Base-by-base conservation (phyloP, 768 basidiomycete genomes). In the Agrocybe pediades region DNA sequence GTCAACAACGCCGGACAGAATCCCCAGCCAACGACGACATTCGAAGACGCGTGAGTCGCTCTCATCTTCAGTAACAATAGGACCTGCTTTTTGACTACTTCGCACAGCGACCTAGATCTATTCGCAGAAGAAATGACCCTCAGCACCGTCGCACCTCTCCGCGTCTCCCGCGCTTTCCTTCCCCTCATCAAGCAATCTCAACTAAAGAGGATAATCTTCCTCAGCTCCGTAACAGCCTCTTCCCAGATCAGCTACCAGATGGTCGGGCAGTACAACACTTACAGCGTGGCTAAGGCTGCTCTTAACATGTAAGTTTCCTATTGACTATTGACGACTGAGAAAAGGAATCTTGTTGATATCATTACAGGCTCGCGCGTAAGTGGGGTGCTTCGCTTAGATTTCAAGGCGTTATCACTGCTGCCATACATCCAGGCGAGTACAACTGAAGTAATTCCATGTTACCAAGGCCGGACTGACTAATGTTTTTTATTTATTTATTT, bases 141-240 rank as follows among this genome's bases (percentile, higher is more conserved):
- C 56, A 63, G 49, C 57, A 63, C 64, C 46, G 59, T 62, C 9
- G 46, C 41, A 8, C 55, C 58, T 20, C 50, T 65, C 40, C 50
- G 54, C 20, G 49, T 61, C 36, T 55, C 58, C 19, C 62, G 61
- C 21, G 50, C 63, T 13, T 62, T 65, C 54, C 59, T 65, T 21
- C 62, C 64, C 17, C 54, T 64, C 41, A 44, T 64, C 39, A 51
- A 54, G 48, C 54, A 59, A n/a, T 62, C 60, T 25, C 49, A 53
- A 20, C 39, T 26, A 36, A 65, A 65, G 54, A 63, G 60, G 55
- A 62, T 65, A 40, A 55, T 63, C 21, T 62, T 60, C 41, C 43
- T 65, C 33, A 56, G 58, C 51, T 65, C 64, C n/a, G 55, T 58
- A 23, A 56, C 63, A n/a, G 64, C 62, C 19, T 65, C 64, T 11